Evolutionary conservation across 1,284 basidiomycete species (phyloP).

Genomic region (Earliella scabrosa): DNA sequence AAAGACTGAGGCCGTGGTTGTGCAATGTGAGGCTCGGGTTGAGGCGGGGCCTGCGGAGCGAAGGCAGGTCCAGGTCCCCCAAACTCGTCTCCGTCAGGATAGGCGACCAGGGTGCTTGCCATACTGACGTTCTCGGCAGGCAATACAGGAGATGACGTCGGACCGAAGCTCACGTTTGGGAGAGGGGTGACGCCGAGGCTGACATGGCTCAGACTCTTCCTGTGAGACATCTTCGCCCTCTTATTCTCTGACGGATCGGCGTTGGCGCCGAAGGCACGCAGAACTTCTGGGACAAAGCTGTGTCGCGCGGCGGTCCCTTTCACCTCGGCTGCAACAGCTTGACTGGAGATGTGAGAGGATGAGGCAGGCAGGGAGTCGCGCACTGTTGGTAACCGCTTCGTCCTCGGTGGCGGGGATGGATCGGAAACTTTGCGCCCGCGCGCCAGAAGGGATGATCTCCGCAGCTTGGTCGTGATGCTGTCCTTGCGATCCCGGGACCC

Average conservation of each 20-base stretch:
- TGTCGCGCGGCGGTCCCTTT: neutral
- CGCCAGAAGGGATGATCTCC: conserved; percentile 13
- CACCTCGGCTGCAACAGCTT: neutral
- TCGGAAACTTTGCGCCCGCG: conserved; percentile 22
- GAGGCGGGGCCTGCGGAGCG: conserved; percentile 1
- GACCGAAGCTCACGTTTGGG: conserved; percentile 31
- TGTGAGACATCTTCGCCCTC: conserved; percentile 20
- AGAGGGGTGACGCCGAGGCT: conserved; percentile 33
- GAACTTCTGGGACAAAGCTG: conserved; percentile 12
- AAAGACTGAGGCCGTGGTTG: conserved; percentile 2
- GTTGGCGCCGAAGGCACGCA: conserved; percentile 12
- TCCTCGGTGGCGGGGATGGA: conserved; percentile 16
- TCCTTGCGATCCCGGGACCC: conserved; percentile 15
- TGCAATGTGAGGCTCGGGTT: neutral
- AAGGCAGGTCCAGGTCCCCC: conserved; percentile 4
- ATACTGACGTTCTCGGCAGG: conserved; percentile 32
- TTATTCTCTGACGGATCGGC: conserved; percentile 7
- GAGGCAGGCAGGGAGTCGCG: conserved; percentile 8
- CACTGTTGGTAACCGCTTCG: conserved; percentile 8
- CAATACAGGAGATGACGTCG: conserved; percentile 25
- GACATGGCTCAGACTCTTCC: conserved; percentile 37
- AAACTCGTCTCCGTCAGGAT: conserved; percentile 16
- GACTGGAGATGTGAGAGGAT: neutral
- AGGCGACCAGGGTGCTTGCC: conserved; percentile 26
- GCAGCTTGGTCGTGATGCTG: conserved; percentile 17